Evolutionary conservation across 2,329 filamentous ascomycete species (phyloP).

Genomic region (Sclerotinia nivalis): DNA sequence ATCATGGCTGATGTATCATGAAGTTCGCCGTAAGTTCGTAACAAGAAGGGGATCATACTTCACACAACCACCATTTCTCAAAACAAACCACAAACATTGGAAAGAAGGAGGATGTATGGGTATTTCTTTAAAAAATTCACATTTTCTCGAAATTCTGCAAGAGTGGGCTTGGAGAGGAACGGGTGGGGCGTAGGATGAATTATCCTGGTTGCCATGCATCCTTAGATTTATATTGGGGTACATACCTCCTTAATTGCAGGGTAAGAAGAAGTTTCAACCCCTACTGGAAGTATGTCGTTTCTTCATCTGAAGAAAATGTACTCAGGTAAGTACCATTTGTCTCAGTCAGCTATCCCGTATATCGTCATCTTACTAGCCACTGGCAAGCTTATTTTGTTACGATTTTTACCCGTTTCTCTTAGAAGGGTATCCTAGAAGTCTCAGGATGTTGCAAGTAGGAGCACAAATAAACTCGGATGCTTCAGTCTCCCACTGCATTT

Average conservation of each 20-base stretch:
- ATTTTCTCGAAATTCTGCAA: not conserved
- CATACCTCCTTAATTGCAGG: not conserved
- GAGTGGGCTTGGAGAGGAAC: not conserved
- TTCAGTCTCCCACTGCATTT: not conserved
- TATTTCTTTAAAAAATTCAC: too few species aligned
- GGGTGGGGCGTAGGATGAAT: not conserved
- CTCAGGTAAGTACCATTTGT: not conserved
- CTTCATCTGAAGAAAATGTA: not conserved
- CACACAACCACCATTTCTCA: not conserved
- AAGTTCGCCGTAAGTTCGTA: not conserved
- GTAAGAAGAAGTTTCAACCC: not conserved
- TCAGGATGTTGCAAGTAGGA: not conserved
- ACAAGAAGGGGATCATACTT: not conserved
- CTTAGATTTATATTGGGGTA: not conserved
- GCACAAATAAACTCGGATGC: not conserved
- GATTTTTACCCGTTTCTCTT: not conserved
- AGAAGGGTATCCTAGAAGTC: not conserved
- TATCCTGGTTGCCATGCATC: conserved; percentile 3
- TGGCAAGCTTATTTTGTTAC: not conserved
- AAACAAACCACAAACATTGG: not conserved
- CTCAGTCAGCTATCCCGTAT: not conserved
- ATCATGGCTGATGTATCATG: not conserved
- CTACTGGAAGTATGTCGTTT: not conserved
- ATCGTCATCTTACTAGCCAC: not conserved
- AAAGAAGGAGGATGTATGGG: not conserved